phyloP scores from a whole-genome alignment of 352 stramenopile species.

The Blastocystis sp. region DNA sequence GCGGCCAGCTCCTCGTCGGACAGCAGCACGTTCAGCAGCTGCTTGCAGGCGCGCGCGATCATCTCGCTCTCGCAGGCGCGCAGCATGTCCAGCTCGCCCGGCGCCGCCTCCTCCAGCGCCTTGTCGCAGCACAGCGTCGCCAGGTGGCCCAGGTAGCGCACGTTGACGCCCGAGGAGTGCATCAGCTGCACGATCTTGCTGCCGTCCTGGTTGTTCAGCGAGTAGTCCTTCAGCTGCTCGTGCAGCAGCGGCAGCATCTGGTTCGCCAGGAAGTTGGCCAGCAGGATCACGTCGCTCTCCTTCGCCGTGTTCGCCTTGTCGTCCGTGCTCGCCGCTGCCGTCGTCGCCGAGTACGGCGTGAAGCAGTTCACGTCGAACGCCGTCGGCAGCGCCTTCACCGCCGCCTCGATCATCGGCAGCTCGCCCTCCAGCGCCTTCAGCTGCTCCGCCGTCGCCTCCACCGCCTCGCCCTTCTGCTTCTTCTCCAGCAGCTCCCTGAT shows the following conservation, averaged over 20 bases:
- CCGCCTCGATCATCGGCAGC: not conserved
- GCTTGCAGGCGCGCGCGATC: constrained; percentile 62
- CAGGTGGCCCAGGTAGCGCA: constrained; percentile 58
- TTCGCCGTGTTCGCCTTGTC: constrained; percentile 21
- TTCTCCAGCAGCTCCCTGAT: constrained; percentile 45
- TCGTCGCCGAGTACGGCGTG: constrained; percentile 27
- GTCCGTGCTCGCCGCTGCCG: not conserved
- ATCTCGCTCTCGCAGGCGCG: constrained; percentile 60
- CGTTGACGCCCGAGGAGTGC: constrained; percentile 58
- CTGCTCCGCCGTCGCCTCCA: constrained; percentile 29
- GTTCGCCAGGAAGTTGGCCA: constrained; percentile 59
- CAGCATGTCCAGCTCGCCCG: constrained; percentile 44
- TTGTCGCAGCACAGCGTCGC: constrained; percentile 27
- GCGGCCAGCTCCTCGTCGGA: constrained; percentile 2
- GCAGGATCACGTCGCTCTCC: constrained; percentile 51
- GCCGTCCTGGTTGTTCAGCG: constrained; percentile 60
- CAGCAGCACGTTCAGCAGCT: constrained; percentile 42
- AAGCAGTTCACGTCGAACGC: constrained; percentile 54
- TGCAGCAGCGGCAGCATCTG: constrained; percentile 27
- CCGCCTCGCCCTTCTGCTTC: constrained; percentile 41
- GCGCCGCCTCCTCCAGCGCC: not conserved
- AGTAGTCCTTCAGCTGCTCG: not conserved
- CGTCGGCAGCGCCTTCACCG: constrained; percentile 38
- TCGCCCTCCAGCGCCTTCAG: not conserved
- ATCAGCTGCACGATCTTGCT: constrained; percentile 56